Evolutionary conservation across 768 basidiomycete genomes (phyloP).

Genomic region (Boletus rubropictus): DNA sequence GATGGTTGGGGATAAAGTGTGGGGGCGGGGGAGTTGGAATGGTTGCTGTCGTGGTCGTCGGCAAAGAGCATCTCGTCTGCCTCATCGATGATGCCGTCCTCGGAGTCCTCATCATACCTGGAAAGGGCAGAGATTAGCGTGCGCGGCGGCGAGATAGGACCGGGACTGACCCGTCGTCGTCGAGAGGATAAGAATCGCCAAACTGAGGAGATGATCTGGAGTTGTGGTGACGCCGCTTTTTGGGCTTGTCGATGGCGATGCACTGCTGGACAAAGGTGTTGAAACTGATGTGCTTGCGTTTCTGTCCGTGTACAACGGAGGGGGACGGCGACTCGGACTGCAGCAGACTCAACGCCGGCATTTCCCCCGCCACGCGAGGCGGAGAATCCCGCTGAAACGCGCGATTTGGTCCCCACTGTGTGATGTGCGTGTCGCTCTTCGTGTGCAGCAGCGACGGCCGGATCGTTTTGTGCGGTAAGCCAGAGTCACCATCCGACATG

Average conservation of each 20-base stretch:
- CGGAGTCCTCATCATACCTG: slow-evolving; percentile 69
- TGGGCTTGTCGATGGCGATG: slow-evolving; percentile 82
- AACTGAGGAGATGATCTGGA: slow-evolving; percentile 15
- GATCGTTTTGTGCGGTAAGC: background rate
- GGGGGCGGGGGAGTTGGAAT: too few relatives aligned
- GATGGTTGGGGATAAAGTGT: slow-evolving; percentile 15
- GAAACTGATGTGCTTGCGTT: slow-evolving; percentile 91
- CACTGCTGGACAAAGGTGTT: slow-evolving; percentile 98
- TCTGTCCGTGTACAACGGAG: slow-evolving; percentile 26
- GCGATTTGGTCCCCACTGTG: slow-evolving; percentile 44
- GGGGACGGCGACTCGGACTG: slow-evolving; percentile 17
- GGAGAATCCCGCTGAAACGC: slow-evolving; percentile 61
- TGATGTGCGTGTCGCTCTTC: slow-evolving; percentile 84
- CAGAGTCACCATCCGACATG: slow-evolving; percentile 20
- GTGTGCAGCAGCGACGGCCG: slow-evolving; percentile 70
- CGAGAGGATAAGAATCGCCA: slow-evolving; percentile 30
- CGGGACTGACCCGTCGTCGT: slow-evolving; percentile 59
- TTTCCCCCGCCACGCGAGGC: slow-evolving; percentile 43
- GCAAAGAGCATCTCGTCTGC: slow-evolving; percentile 34
- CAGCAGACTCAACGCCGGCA: slow-evolving; percentile 10
- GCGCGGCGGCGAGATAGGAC: background rate
- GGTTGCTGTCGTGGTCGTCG: slow-evolving; percentile 22
- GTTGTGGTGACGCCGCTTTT: slow-evolving; percentile 23
- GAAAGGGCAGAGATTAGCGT: background rate
- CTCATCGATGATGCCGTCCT: slow-evolving; percentile 49